Evolutionary conservation across 192 early-diverging fungal species (phyloP).

Genomic region (Martensiomyces pterosporus): DNA sequence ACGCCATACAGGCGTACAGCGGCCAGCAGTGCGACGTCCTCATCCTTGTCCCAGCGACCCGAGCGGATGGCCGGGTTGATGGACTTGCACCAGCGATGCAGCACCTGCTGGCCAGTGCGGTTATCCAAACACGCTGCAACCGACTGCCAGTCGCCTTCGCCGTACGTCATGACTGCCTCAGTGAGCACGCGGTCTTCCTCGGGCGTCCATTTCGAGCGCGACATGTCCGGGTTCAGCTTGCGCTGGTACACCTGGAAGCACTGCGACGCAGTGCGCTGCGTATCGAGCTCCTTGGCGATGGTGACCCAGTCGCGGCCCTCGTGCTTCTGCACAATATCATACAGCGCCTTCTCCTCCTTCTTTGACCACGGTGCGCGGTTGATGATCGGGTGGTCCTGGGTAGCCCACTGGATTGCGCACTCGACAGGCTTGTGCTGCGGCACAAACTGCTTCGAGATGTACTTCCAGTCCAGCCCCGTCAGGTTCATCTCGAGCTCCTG

Average conservation of each 20-base stretch:
- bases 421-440: constrained; percentile 59
- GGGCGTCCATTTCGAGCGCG: constrained; percentile 59
- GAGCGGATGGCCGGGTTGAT: constrained; percentile 64
- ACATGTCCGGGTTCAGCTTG: constrained; percentile 41
- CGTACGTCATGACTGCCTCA: constrained; percentile 62
- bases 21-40: constrained; percentile 61
- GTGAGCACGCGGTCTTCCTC: constrained; percentile 62
- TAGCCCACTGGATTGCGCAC: constrained; percentile 76
- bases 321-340: constrained; percentile 43
- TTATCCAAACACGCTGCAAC: constrained; percentile 61
- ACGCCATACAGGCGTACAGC: constrained; percentile 64
- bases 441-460: constrained; percentile 53
- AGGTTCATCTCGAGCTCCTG: constrained; percentile 49
- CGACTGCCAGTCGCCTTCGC: constrained; percentile 70
- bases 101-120: constrained; percentile 67
- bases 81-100: constrained; percentile 68
- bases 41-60: constrained; percentile 62
- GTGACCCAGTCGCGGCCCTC: constrained; percentile 59
- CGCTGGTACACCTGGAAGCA: constrained; percentile 70
- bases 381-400: constrained; percentile 72
- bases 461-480: constrained; percentile 48
- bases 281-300: constrained; percentile 59
- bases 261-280: constrained; percentile 65
- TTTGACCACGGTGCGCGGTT: constrained; percentile 66
- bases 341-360: constrained; percentile 52